A percentile compares a stretch with the other conserved stretches of the same genome.
Conservation (phyloP, 129 eudicot species). For the Arctium minus region DNA sequence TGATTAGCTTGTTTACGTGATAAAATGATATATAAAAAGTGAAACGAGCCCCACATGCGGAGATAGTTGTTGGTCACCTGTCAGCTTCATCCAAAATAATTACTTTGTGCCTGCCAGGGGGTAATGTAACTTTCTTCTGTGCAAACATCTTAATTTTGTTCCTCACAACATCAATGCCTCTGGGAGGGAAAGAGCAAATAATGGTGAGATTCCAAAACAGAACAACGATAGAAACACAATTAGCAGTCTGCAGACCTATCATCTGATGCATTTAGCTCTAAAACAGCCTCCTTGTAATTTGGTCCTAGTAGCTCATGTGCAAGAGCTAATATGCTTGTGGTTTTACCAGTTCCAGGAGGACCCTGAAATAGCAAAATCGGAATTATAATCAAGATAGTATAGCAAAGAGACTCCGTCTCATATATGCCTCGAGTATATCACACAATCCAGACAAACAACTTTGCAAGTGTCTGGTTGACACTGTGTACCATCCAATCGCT, state of each 20-base stretch:
- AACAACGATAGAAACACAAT: neutral
- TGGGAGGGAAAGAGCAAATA: constrained; percentile 8
- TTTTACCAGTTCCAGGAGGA: constrained; percentile 99
- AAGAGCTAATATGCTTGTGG: constrained; percentile 95
- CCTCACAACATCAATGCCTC: constrained; percentile 97
- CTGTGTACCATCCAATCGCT: neutral
- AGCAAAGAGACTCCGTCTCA: neutral
- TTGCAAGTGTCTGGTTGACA: neutral
- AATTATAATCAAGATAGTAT: neutral
- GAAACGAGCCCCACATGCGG: neutral
- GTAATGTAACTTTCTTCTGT: constrained; percentile 89
- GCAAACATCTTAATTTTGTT: constrained; percentile 99
- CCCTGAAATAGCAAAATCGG: constrained; percentile 45
- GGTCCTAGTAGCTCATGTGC: constrained; percentile 92
- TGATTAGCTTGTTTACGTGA: neutral
- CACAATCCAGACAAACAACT: neutral
- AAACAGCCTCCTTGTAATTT: constrained; percentile 84
- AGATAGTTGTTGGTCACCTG: constrained; percentile 49
- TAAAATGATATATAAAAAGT: neutral
- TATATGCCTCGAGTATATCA: neutral
- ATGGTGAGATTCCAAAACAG: neutral
- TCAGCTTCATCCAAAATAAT: constrained; percentile 91
- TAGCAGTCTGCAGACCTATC: constrained; percentile 51
- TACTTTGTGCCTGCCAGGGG: constrained; percentile 90
- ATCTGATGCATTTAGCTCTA: constrained; percentile 98